Percentiles rank a stretch among this genome's conserved stretches.
phyloP scores from a whole-genome alignment of 495 filamentous ascomycete species.

The Echria macrotheca region DNA sequence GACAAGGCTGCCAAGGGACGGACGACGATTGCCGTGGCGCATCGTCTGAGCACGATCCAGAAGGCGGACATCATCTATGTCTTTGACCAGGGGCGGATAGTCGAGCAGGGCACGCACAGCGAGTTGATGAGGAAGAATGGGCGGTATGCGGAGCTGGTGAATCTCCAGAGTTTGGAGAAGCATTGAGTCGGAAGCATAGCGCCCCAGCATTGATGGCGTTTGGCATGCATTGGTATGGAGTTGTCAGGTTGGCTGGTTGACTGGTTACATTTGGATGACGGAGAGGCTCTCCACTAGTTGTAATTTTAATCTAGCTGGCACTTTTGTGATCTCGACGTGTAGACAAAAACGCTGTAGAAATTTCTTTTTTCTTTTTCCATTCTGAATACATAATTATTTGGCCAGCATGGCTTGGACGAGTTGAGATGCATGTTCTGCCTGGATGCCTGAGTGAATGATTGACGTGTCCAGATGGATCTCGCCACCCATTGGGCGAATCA shows the following conservation, averaged over 20 bases:
- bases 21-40: constrained; percentile 75
- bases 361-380: too few relatives aligned
- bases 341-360: too few relatives aligned
- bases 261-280: too few relatives aligned
- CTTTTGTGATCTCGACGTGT: too few relatives aligned
- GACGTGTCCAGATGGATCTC: constrained; percentile 1
- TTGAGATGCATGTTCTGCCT: background rate
- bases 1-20: constrained; percentile 58
- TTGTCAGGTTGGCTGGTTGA: too few relatives aligned
- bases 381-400: too few relatives aligned
- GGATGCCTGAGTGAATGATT: constrained; percentile 1
- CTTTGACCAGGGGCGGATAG: constrained; percentile 50
- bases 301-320: too few relatives aligned
- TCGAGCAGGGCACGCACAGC: constrained; percentile 51
- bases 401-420: too few relatives aligned
- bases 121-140: constrained; percentile 48
- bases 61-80: constrained; percentile 58
- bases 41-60: constrained; percentile 54
- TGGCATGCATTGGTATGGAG: too few relatives aligned
- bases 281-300: too few relatives aligned
- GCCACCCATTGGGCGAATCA: background rate
- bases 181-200: constrained; percentile 8
- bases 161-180: constrained; percentile 71
- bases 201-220: too few relatives aligned
- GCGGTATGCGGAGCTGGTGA: constrained; percentile 52